Evolutionary conservation across 257 asterid genomes (phyloP).

Genomic region (Fraxinus excelsior): DNA sequence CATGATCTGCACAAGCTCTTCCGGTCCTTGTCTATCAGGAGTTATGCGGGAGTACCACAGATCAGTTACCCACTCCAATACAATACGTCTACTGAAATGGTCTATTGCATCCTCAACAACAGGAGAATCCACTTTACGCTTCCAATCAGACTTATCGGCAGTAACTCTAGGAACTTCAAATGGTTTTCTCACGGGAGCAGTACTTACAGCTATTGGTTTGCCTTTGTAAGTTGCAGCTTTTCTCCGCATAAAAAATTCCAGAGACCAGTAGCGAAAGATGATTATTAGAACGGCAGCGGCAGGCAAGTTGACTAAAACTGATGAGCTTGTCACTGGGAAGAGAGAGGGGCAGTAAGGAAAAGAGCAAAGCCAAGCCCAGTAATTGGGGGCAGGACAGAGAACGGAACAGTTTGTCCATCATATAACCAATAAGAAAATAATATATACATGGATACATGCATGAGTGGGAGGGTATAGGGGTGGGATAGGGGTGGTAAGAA

Average conservation of each 20-base stretch:
- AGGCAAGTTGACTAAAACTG: slow-evolving; percentile 90
- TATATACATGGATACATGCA: slow-evolving; percentile 1
- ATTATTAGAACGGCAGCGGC: slow-evolving; percentile 70
- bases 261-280: slow-evolving; percentile 68
- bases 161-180: slow-evolving; percentile 39
- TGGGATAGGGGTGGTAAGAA: not conserved
- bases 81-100: slow-evolving; percentile 76
- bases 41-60: slow-evolving; percentile 96
- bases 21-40: slow-evolving; percentile 89
- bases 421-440: not conserved
- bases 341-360: not conserved
- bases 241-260: slow-evolving; percentile 79
- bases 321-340: slow-evolving; percentile 80
- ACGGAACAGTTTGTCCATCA: not conserved
- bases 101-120: slow-evolving; percentile 92
- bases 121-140: slow-evolving; percentile 84
- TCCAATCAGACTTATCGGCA: slow-evolving; percentile 72
- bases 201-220: slow-evolving; percentile 50
- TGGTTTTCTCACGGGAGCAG: slow-evolving; percentile 39
- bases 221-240: slow-evolving; percentile 78
- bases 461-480: not conserved
- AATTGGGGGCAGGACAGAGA: not conserved
- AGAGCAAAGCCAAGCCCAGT: not conserved
- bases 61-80: slow-evolving; percentile 96
- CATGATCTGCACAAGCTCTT: slow-evolving; percentile 86